Conservation (phyloP, 2,329 filamentous ascomycete genomes). For the Monosporascus sp. region DNA sequence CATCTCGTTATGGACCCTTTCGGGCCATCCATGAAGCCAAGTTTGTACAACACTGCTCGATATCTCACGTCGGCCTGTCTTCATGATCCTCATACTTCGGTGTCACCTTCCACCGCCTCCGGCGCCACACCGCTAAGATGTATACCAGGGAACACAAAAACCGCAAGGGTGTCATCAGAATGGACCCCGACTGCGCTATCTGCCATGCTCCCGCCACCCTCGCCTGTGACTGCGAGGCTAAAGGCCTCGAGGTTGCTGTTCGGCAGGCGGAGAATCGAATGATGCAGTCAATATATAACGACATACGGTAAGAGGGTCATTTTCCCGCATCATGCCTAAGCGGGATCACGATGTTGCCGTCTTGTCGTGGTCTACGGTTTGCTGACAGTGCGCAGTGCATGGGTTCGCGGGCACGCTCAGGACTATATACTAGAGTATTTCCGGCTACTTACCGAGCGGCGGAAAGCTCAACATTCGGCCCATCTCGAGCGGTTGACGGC, state of each 20-base stretch:
- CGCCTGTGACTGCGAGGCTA: conserved; percentile 61
- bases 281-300: conserved; percentile 57
- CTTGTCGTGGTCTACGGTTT: background rate
- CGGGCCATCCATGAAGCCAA: conserved; percentile 28
- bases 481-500: conserved; percentile 51
- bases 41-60: conserved; percentile 27
- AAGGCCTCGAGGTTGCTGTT: conserved; percentile 57
- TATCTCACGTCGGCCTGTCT: conserved; percentile 19
- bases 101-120: conserved; percentile 21
- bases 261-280: conserved; percentile 58
- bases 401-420: conserved; percentile 61
- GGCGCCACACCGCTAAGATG: conserved; percentile 42
- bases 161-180: conserved; percentile 49
- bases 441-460: conserved; percentile 53
- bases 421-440: conserved; percentile 66
- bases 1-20: conserved; percentile 29
- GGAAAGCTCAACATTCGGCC: conserved; percentile 50
- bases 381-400: conserved; percentile 38
- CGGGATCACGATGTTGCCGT: background rate
- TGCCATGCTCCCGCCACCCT: conserved; percentile 54
- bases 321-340: conserved; percentile 1
- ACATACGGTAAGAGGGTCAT: conserved; percentile 50
- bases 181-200: conserved; percentile 66
- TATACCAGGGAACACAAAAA: conserved; percentile 41
- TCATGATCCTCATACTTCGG: conserved; percentile 19